phyloP scores from a whole-genome alignment of 2,329 filamentous ascomycete genomes.

The Trichoderma polysporum region DNA sequence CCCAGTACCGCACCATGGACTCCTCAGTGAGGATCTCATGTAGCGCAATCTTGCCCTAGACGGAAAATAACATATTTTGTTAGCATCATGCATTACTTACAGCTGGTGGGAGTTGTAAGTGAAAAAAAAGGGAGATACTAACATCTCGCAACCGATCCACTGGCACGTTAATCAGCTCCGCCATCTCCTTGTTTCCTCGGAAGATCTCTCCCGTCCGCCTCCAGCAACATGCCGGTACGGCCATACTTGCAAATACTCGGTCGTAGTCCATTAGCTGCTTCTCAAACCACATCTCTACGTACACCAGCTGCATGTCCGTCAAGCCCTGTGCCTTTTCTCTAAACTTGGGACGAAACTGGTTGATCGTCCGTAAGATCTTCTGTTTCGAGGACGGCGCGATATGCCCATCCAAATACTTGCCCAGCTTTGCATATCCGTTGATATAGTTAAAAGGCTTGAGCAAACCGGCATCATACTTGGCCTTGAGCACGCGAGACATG shows the following conservation, averaged over 20 bases:
- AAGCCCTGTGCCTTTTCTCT: conserved; percentile 89
- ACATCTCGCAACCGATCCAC: conserved; percentile 90
- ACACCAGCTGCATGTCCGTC: conserved; percentile 90
- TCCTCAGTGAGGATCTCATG: conserved; percentile 96
- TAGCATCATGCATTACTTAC: not conserved
- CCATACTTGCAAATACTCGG: conserved; percentile 98
- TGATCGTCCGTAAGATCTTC: conserved; percentile 87
- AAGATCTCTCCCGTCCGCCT: conserved; percentile 95
- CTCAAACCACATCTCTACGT: conserved; percentile 99
- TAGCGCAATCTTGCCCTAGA: conserved; percentile 84
- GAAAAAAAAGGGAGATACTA: conserved; percentile 37
- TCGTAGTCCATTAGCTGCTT: conserved; percentile 96
- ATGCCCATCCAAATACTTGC: conserved; percentile 88
- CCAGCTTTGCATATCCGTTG: conserved; percentile 87
- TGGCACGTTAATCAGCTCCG: conserved; percentile 88
- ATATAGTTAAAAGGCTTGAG: conserved; percentile 98
- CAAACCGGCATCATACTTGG: conserved; percentile 93
- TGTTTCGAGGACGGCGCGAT: conserved; percentile 80
- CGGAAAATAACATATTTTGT: not conserved
- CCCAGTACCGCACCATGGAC: conserved; percentile 95
- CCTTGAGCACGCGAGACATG: conserved; percentile 90
- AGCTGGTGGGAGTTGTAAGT: not conserved
- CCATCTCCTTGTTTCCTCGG: conserved; percentile 97
- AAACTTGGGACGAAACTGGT: conserved; percentile 93
- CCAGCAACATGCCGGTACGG: conserved; percentile 97